Evolutionary conservation across 1,284 basidiomycete species (phyloP), one percentile per base, ranked within the genome.

Genomic region (Pyrrhoderma noxium): DNA sequence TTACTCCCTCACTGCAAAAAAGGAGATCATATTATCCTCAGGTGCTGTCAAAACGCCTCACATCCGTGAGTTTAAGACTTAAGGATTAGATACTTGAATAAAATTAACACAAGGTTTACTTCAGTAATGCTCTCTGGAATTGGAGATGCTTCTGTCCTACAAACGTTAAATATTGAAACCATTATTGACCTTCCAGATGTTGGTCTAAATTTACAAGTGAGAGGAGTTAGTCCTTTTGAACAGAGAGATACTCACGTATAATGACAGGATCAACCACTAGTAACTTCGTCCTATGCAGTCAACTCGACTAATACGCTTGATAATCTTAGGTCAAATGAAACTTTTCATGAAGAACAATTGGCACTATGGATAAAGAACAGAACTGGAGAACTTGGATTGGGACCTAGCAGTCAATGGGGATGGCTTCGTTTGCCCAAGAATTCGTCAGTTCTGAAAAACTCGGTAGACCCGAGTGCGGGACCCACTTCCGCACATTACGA

Each of bases 91-190:
- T 47, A 11, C 31, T 43, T 39, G 25, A 22, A 37, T 18, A n/a
- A 11, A 4, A 27, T 1, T n/a, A n/a, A n/a, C 72, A 75, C 25
- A 75, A 75, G 13, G 64, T 71, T 58, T 75, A 76, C 56, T 59
- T 77, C 47, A 49, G 47, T 49, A 7, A 40, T 49, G 51, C 41
- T 53, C 13, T 53, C 51, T n/a, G 51, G 51, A 8, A 53, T 53
- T 31, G 51, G 51, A 9, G 46, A 53, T 34, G 2, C 25, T 16
- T 7, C 14, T 8, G 31, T 18, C 9, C 45, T 53, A 11, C 13
- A 3, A 13, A 23, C 35, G 16, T 34, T 39, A 25, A 19, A 22
- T 8, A 53, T 53, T 14, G 37, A 53, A 14, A 18, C 45, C 31
- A 7, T 48, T 16, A 37, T 53, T 35, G 51, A 53, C 25, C 21